Percentiles rank a stretch among this genome's conserved stretches.
These are phyloP conservation scores for Naganishia liquefaciens DNA, from an alignment of 1,284 basidiomycete species.

Conservation along the genomic window DNA sequence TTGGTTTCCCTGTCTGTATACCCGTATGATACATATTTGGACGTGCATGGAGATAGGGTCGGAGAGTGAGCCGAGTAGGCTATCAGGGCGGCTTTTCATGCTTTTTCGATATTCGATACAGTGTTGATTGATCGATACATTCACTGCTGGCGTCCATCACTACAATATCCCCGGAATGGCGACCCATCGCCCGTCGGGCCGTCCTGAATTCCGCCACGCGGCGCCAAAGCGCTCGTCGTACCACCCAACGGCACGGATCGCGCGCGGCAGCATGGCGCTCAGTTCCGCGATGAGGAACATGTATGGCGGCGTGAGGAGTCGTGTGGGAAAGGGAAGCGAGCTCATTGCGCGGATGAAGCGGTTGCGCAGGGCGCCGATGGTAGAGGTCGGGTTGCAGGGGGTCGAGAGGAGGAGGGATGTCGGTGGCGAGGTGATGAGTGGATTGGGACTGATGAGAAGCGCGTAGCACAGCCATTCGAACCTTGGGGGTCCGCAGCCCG, in stretches of 20 bases:
- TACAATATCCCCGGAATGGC: constrained; percentile 68
- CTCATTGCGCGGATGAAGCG: constrained; percentile 7
- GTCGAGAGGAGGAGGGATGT: constrained; percentile 21
- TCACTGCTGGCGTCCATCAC: constrained; percentile 10
- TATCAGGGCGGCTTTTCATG: no score
- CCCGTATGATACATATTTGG: neutral
- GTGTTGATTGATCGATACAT: no score
- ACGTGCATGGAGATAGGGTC: no score
- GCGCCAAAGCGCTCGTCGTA: constrained; percentile 69
- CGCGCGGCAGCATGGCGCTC: constrained; percentile 73
- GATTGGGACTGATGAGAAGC: constrained; percentile 56
- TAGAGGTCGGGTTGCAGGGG: constrained; percentile 32
- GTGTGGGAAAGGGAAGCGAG: constrained; percentile 16
- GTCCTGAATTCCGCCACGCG: constrained; percentile 51
- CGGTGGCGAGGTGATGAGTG: constrained; percentile 58
- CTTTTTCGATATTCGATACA: no score
- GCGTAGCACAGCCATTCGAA: constrained; percentile 80
- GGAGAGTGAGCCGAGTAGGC: no score
- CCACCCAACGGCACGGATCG: constrained; percentile 77
- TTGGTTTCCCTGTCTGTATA: neutral
- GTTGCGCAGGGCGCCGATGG: neutral
- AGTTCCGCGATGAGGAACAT: constrained; percentile 73
- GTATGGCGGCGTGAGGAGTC: constrained; percentile 65
- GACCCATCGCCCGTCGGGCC: constrained; percentile 65
- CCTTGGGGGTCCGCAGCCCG: constrained; percentile 56